A percentile compares a stretch with the other conserved stretches of the same genome.
Conservation (phyloP, 345 rosid genomes). For the Eucalyptus regnans region DNA sequence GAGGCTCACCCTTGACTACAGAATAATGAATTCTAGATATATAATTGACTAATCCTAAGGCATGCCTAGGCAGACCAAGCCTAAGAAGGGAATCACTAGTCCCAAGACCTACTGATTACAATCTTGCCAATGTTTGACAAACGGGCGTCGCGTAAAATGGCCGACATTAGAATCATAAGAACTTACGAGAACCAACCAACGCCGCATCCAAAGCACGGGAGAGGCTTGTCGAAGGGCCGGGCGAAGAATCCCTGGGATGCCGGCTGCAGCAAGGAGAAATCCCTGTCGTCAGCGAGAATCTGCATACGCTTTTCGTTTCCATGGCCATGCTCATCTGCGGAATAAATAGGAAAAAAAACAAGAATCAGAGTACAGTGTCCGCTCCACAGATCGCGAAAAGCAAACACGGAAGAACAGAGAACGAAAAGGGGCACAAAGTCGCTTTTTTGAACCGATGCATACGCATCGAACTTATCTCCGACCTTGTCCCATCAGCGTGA, state of each 20-base stretch:
- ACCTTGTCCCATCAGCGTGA: conserved; percentile 3
- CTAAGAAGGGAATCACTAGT: background rate
- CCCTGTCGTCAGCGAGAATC: background rate
- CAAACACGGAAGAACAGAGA: background rate
- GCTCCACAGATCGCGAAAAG: background rate
- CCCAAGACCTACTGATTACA: background rate
- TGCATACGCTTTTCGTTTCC: background rate
- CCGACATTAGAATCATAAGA: background rate
- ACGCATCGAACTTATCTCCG: background rate
- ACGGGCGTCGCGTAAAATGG: fast-evolving
- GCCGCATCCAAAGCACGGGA: conserved; percentile 17
- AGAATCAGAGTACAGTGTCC: background rate
- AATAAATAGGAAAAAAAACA: background rate
- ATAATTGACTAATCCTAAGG: background rate
- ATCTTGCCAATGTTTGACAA: background rate
- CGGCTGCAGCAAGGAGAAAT: background rate
- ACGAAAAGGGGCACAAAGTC: background rate
- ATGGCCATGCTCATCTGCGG: background rate
- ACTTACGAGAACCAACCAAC: conserved; percentile 19
- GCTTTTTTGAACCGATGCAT: background rate
- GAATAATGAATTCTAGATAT: background rate
- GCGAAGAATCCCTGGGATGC: background rate
- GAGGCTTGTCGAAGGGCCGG: conserved; percentile 1
- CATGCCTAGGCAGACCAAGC: background rate
- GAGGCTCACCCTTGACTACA: background rate